phyloP scores from a whole-genome alignment of 2,329 filamentous ascomycete genomes.

The Fusarium sp. region DNA sequence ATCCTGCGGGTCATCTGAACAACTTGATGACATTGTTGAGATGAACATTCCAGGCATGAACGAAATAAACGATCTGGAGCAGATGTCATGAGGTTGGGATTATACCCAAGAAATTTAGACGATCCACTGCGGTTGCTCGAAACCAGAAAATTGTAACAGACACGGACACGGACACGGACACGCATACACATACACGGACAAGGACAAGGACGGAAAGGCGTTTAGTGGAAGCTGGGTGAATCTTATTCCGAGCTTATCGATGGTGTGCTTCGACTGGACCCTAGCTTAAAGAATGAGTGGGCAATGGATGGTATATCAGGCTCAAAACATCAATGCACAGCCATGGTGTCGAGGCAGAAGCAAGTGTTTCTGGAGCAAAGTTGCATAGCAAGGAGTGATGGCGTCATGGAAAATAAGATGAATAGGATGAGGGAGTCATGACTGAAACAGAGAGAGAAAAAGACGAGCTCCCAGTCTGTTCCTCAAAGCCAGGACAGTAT shows the following conservation, averaged over 20 bases:
- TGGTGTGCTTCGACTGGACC: conserved; percentile 23
- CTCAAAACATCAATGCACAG: background rate
- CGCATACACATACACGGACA: too few species aligned
- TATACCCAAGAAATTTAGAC: background rate
- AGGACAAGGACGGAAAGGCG: conserved; percentile 2
- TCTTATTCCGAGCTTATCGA: background rate
- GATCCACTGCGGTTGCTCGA: background rate
- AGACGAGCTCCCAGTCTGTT: background rate
- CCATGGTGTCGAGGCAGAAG: conserved; percentile 1
- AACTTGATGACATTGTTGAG: conserved; percentile 62
- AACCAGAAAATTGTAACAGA: background rate
- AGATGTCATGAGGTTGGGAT: conserved; percentile 29
- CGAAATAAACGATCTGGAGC: conserved; percentile 52
- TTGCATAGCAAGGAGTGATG: conserved; percentile 46
- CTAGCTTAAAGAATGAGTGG: conserved; percentile 14
- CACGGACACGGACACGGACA: background rate
- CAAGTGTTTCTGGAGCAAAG: conserved; percentile 18
- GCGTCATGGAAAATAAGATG: conserved; percentile 31
- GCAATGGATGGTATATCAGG: background rate
- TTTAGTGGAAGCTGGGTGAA: background rate
- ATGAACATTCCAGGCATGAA: conserved; percentile 55
- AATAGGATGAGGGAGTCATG: background rate
- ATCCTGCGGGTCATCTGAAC: conserved; percentile 65
- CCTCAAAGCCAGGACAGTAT: background rate
- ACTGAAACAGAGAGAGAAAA: background rate